Base-by-base conservation (phyloP, 345 rosid species). In the Hypericum androsaemum region DNA sequence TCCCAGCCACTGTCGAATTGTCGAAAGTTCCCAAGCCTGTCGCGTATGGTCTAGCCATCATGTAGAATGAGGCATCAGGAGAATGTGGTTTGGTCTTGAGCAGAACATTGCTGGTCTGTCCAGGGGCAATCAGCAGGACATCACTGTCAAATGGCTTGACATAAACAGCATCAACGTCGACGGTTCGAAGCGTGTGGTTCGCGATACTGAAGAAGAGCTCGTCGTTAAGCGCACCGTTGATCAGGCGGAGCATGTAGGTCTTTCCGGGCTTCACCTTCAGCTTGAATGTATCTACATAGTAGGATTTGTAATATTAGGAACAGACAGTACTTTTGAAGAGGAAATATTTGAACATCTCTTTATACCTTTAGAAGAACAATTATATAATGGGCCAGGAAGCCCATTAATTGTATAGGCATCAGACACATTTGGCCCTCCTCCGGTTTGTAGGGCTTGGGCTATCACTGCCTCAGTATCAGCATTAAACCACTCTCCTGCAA, bases 361-460 rank as follows among this genome's bases (percentile, higher is more conserved):
- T 3, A n/a, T 54, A 65, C 65, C 65, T 55, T 60, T 43, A n/a
- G 70, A 41, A 8, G 70, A 66, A 49, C 70, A 66, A 36, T 66
- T 66, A 8, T 55, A 66, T 8, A 60, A 45, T 3, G 65, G 70
- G n/a, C 70, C 70, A 7, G 61, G 58, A 44, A 66, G 57, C 28
- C 70, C 70, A 50, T 66, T 66, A 10, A 66, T 60, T 0, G 65
- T 55, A 41, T 55, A 60, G n/a, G 65, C 70, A 6, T 66, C 61
- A n/a, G 70, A 66, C 7, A 60, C 70, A 55, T 66, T 66, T 44
- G 70, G 61, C 5, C 70, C 70, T 50, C 57, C 70, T 28, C 65
- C 70, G 0, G 61, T 66, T 50, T 60, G 53, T 28, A 60, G 15
- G 42, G 65, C 65, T 28, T 60, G 70, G 5, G n/a, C 55, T 14